Conservation (phyloP, 768 basidiomycete genomes). For the Mycena sanguinolenta region DNA sequence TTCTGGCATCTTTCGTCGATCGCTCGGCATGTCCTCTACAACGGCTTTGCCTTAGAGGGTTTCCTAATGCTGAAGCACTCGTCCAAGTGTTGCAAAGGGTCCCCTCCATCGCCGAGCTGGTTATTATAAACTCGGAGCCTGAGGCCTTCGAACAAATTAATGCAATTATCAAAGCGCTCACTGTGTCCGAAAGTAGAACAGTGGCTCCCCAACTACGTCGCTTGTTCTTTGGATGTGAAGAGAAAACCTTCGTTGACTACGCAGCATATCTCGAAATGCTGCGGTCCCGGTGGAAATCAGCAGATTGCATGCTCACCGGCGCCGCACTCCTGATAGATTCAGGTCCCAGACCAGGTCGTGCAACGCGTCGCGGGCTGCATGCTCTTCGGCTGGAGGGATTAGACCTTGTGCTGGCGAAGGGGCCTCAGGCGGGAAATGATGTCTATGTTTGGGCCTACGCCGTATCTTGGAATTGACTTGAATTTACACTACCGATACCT, state of each 20-base stretch:
- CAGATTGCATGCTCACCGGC: neutral
- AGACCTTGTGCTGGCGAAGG: neutral
- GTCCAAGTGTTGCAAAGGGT: neutral
- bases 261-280: slow-evolving; percentile 5
- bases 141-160: neutral
- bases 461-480: too few species aligned
- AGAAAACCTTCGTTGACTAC: neutral
- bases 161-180: neutral
- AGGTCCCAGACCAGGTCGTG: neutral
- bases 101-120: slow-evolving; percentile 5
- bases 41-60: neutral
- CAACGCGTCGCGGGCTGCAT: neutral
- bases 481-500: too few species aligned
- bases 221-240: slow-evolving; percentile 2
- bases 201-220: neutral
- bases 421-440: too few species aligned
- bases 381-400: neutral
- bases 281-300: neutral
- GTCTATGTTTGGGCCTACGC: too few species aligned
- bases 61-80: neutral
- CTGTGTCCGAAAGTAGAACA: neutral
- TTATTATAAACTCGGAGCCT: neutral
- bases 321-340: neutral
- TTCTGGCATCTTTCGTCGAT: neutral
- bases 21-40: slow-evolving; percentile 4